Base-by-base conservation (phyloP, 331 rosid genomes). In the Cydonia oblonga region DNA sequence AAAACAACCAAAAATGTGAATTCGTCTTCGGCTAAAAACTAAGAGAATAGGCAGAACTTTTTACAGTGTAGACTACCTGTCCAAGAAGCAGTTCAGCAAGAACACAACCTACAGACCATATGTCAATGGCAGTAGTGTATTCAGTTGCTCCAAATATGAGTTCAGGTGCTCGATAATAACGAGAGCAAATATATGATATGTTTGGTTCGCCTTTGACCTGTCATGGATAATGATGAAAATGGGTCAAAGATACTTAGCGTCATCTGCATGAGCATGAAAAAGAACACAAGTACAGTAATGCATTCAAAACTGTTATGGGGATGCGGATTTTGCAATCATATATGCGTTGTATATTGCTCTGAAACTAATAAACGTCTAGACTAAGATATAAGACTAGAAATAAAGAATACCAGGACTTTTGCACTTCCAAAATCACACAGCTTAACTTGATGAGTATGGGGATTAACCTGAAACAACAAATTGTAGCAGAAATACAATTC, bases 391-490 rank as follows among this genome's bases (percentile, higher is more conserved):
- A 71, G 49, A 38, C 57, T 58, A 30, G 56, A 69, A 75, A 61
- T 74, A 40, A 20, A 75, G 63, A 71, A 70, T 84, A 89, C 95
- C 91, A 89, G 87, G 67, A 86, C 91, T 89, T 89, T 89, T 29
- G 95, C 91, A 83, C 95, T 89, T 79, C 95, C 90, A 78, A 88
- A 88, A 69, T 86, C 91, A 38, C 92, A 87, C 60, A 87, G 81
- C 78, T 87, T 87, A 76, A 87, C 92, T 68, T 87, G 89, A 78
- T 89, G 95, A 42, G 95, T 86, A 70, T 86, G 88, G 26, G 88
- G 91, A 79, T 89, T 86, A 62, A 86, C 95, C 95, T 81, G 81
- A 76, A 76, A 77, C 57, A 83, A 65, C 72, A 66, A 25, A 62
- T 18, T 42, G 40, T 2, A 35, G 42, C 13, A 0, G 13, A 38